Base-by-base conservation (phyloP, 2,329 filamentous ascomycete species). In the Geosmithia flava region DNA sequence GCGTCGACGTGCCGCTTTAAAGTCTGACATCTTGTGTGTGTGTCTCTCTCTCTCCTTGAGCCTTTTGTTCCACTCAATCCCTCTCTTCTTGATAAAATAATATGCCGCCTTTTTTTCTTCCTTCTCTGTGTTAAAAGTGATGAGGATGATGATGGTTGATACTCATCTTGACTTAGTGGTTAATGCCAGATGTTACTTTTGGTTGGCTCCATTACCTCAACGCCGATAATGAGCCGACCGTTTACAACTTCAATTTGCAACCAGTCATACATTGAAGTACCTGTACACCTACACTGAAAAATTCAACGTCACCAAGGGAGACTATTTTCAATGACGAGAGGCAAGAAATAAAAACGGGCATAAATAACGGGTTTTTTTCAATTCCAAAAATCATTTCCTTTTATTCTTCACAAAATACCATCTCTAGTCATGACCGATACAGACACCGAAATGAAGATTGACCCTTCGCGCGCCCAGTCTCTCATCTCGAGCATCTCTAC, bases 401-500 rank as follows among this genome's bases (percentile, higher is more conserved):
- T 27, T 27, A 27, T 27, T 8, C 23, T 27, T 8, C 23, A 4
- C 23, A 8, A 27, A 8, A 27, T 27, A 4, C 17, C 20, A 20
- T 20, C 44, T 46, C 40, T n/a, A 57, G 53, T 56, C 46, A 76
- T 76, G 73, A 66, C 64, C 53, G 67, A 70, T 45, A 76, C 75
- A 73, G 66, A 64, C 53, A 67, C 70, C 45, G 68, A 75, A 50
- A 85, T 85, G 78, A 78, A 77, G 57, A 68, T 84, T 53, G 72
- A 82, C 54, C 70, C 78, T 1, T 60, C 72, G 47, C 76, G 84
- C 62, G 80, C 82, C 43, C 71, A 76, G 50, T 69, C 71, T 49
- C 78, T 88, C 50, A 62, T 78, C 52, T 71, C 78, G 27, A 82
- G 85, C 59, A 68, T 88, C 51, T 66, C 72, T 54, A 64, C 70